These are phyloP conservation scores for Vitis hybrid DNA, from an alignment of 177 flowering plant species.

Conservation along the genomic window DNA sequence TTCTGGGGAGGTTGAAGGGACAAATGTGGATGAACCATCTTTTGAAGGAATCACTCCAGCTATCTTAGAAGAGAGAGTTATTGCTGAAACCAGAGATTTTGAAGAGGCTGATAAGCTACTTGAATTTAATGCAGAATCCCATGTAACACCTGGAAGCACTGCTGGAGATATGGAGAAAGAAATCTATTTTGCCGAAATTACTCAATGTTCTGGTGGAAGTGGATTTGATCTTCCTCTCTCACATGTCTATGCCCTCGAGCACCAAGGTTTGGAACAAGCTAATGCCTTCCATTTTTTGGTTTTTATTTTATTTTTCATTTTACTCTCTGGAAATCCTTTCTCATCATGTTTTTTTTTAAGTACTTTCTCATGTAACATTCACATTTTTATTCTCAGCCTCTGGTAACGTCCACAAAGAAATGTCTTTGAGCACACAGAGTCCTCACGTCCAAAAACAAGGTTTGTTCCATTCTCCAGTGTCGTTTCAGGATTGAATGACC, in stretches of 20 bases:
- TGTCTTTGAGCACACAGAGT: not conserved
- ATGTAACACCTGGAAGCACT: not conserved
- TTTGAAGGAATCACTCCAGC: not conserved
- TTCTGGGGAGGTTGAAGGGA: not conserved
- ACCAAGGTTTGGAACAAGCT: not conserved
- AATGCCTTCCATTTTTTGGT: not conserved
- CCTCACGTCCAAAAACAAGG: not conserved
- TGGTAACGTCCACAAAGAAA: not conserved
- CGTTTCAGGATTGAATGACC: not conserved
- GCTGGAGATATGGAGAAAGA: not conserved
- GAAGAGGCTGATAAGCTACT: not conserved
- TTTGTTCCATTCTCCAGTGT: not conserved
- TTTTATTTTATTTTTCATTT: not conserved
- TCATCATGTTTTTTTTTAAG: not conserved
- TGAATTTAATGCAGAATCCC: not conserved
- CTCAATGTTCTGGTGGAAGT: not conserved
- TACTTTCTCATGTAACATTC: not conserved
- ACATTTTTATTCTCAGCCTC: not conserved
- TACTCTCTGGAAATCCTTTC: not conserved
- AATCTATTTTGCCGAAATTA: not conserved
- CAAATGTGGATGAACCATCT: not conserved
- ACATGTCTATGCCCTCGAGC: not conserved
- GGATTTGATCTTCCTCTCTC: not conserved
- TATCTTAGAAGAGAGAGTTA: not conserved
- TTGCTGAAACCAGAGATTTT: not conserved